Evolutionary conservation across 129 eudicot genomes (phyloP).

Genomic region (Dittrichia graveolens): DNA sequence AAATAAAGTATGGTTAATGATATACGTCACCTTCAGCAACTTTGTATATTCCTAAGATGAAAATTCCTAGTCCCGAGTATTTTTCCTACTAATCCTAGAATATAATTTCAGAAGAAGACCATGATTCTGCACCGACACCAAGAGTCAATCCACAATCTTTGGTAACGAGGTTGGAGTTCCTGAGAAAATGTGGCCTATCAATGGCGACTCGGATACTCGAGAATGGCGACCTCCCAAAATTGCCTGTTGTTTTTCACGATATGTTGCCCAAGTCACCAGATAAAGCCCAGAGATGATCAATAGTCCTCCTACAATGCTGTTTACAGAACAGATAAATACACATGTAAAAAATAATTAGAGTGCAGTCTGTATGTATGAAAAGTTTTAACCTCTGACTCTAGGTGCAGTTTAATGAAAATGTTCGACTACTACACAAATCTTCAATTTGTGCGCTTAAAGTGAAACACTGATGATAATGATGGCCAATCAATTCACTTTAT

Average conservation of each 20-base stretch:
- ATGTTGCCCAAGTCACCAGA: conserved; percentile 95
- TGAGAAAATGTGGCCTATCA: conserved; percentile 60
- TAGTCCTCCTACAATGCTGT: conserved; percentile 87
- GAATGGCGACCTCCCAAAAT: conserved; percentile 44
- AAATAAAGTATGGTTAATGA: conserved; percentile 31
- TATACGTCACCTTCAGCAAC: conserved; percentile 19
- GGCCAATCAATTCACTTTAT: too few species aligned
- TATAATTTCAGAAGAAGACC: neutral
- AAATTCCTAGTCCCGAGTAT: conserved; percentile 26
- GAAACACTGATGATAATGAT: too few species aligned
- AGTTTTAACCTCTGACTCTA: too few species aligned
- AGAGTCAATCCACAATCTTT: conserved; percentile 62
- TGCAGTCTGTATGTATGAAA: too few species aligned
- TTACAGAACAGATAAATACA: conserved; percentile 13
- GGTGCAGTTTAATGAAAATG: neutral
- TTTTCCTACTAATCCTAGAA: conserved; percentile 10
- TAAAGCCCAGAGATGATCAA: conserved; percentile 85
- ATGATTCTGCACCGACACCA: conserved; percentile 2
- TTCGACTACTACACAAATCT: neutral
- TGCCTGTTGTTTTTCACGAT: conserved; percentile 66
- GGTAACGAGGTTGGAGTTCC: conserved; percentile 65
- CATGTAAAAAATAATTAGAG: neutral
- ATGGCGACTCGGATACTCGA: conserved; percentile 57
- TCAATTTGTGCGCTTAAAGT: neutral
- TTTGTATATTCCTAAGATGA: conserved; percentile 33